Conservation (phyloP, 1,139 yeast species). For the Candida gigantensis region DNA sequence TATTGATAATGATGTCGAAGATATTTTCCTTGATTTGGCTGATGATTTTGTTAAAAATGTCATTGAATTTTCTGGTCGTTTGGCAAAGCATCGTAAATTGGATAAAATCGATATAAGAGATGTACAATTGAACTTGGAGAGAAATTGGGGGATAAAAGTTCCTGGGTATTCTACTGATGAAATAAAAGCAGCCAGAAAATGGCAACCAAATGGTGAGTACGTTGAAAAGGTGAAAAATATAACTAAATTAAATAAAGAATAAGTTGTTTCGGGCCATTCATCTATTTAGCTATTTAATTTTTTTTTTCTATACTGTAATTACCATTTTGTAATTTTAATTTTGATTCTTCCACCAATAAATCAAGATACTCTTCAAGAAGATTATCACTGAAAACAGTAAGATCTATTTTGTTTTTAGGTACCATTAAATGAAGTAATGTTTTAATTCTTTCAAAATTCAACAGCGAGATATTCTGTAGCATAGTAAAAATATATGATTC, state of each 20-base stretch:
- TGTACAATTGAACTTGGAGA: constrained; percentile 86
- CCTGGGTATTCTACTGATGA: constrained; percentile 96
- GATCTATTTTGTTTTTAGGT: constrained; percentile 13
- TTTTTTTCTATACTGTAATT: constrained; percentile 17
- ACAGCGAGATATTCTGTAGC: constrained; percentile 12
- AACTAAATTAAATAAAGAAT: constrained; percentile 8
- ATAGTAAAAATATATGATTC: constrained; percentile 11
- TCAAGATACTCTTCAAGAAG: constrained; percentile 18
- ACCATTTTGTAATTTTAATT: constrained; percentile 18
- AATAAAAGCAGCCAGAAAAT: constrained; percentile 77
- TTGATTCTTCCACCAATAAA: constrained; percentile 19
- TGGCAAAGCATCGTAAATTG: constrained; percentile 93
- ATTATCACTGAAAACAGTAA: constrained; percentile 4
- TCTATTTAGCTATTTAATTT: no score
- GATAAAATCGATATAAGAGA: constrained; percentile 87
- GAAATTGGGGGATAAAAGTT: constrained; percentile 92
- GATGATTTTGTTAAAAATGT: constrained; percentile 93
- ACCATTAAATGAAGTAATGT: constrained; percentile 14
- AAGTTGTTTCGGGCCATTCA: no score
- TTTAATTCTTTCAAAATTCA: constrained; percentile 14
- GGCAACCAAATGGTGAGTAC: constrained; percentile 74
- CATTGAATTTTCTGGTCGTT: constrained; percentile 87
- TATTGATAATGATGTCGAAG: constrained; percentile 97
- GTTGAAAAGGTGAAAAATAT: constrained; percentile 52
- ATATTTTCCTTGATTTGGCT: constrained; percentile 82